These are phyloP conservation scores for Aureobasidium musti DNA, from an alignment of 2,329 filamentous ascomycete species.

Conservation along the genomic window DNA sequence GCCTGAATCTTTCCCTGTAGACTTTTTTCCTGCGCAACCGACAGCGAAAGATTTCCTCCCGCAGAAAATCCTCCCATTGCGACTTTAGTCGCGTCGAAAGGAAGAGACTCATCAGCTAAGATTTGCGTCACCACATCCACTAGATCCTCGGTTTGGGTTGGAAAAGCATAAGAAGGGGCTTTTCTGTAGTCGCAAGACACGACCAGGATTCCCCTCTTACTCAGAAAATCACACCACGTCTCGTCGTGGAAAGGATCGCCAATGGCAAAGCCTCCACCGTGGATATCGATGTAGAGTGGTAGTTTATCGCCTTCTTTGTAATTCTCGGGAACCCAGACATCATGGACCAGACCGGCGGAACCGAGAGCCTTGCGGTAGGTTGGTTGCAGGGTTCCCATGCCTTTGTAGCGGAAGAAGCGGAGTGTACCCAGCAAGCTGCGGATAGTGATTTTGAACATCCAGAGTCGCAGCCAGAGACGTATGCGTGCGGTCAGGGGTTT, in stretches of 20 bases:
- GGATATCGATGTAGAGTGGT: slow-evolving; percentile 23
- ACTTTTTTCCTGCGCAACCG: neutral
- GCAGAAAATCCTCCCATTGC: slow-evolving; percentile 21
- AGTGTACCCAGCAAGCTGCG: neutral
- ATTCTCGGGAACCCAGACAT: neutral
- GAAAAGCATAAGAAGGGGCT: neutral
- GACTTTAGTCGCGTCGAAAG: neutral
- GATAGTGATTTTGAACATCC: slow-evolving; percentile 22
- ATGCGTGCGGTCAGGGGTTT: slow-evolving; percentile 12
- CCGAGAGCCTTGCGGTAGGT: slow-evolving; percentile 6
- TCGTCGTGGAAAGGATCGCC: slow-evolving; percentile 15
- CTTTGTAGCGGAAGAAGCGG: slow-evolving; percentile 7
- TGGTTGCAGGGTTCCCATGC: slow-evolving; percentile 1
- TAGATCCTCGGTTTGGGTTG: neutral
- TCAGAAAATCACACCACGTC: neutral
- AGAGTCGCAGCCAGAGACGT: slow-evolving; percentile 17
- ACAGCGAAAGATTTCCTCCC: slow-evolving; percentile 16
- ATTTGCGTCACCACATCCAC: neutral
- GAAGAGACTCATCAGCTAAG: neutral
- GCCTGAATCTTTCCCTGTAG: slow-evolving; percentile 1
- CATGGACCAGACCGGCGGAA: neutral
- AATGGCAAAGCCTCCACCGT: slow-evolving; percentile 19
- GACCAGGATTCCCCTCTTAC: neutral
- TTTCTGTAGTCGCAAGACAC: slow-evolving; percentile 15
- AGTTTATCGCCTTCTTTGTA: neutral